phyloP scores from a whole-genome alignment of 192 early-diverging fungal genomes.

The Spizellomyces punctatus region DNA sequence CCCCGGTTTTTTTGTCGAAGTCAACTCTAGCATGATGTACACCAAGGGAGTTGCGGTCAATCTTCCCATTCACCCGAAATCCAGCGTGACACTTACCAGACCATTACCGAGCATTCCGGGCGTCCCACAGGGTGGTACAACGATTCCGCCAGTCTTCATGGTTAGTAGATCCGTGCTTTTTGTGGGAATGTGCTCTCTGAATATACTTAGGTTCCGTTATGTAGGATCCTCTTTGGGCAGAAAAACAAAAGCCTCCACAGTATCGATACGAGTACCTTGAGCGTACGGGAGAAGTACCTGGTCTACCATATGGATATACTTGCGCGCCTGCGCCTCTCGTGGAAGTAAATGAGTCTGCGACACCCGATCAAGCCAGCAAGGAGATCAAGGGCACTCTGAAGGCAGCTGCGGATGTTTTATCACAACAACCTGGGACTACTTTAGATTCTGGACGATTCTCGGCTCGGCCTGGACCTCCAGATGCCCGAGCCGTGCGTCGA shows the following conservation, averaged over 20 bases:
- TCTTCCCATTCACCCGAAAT: slow-evolving; percentile 58
- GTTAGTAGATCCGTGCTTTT: slow-evolving; percentile 16
- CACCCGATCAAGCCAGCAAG: slow-evolving; percentile 5
- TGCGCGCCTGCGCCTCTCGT: slow-evolving; percentile 46
- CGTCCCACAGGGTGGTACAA: slow-evolving; percentile 53
- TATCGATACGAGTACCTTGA: slow-evolving; percentile 52
- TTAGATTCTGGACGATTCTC: not conserved
- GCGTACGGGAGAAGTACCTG: slow-evolving; percentile 46
- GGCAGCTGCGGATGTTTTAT: slow-evolving; percentile 1
- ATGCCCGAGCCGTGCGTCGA: not conserved
- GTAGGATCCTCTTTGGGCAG: slow-evolving; percentile 44
- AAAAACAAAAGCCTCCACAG: slow-evolving; percentile 43
- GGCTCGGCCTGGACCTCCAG: not conserved
- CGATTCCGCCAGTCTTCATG: slow-evolving; percentile 61
- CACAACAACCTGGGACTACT: not conserved
- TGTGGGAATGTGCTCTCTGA: not conserved
- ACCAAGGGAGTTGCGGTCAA: slow-evolving; percentile 54
- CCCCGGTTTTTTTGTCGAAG: slow-evolving; percentile 55
- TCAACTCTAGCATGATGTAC: slow-evolving; percentile 46
- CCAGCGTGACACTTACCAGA: slow-evolving; percentile 53
- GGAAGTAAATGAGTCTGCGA: slow-evolving; percentile 32
- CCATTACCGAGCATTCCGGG: slow-evolving; percentile 58
- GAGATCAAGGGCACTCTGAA: slow-evolving; percentile 3
- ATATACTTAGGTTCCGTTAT: not conserved
- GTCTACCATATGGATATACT: slow-evolving; percentile 55